phyloP scores from a whole-genome alignment of 768 basidiomycete genomes.

The Mycena haematopus region DNA sequence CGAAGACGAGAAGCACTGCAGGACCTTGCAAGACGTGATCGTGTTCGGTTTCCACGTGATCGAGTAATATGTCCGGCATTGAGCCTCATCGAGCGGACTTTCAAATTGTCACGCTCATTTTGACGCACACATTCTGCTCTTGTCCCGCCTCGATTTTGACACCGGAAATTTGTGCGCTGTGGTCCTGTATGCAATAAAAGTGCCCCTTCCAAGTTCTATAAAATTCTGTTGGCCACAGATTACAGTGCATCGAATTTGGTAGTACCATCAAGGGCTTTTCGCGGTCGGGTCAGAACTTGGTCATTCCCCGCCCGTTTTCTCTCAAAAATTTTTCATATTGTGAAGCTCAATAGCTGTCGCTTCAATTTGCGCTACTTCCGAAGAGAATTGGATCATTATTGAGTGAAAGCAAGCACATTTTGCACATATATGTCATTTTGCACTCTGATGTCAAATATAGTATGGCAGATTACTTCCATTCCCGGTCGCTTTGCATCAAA shows the following conservation, averaged over 20 bases:
- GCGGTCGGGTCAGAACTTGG: neutral
- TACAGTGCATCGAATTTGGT: conserved; percentile 2
- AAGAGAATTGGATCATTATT: neutral
- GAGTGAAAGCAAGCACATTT: neutral
- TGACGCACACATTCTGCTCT: no score
- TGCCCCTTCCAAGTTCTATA: neutral
- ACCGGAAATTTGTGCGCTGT: neutral
- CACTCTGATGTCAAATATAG: no score
- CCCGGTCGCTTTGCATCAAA: no score
- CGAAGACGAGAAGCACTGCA: no score
- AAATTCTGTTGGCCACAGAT: neutral
- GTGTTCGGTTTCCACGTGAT: no score
- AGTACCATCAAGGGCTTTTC: neutral
- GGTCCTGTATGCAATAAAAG: neutral
- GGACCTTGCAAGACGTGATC: no score
- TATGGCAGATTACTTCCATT: no score
- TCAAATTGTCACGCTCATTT: no score
- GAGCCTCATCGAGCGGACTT: no score
- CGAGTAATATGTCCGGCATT: no score
- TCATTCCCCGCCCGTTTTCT: neutral
- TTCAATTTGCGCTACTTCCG: neutral
- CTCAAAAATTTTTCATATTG: neutral
- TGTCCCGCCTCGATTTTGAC: no score
- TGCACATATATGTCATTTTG: neutral
- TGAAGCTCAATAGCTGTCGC: neutral